phyloP scores from a whole-genome alignment of 805 yeast species.

The Saturnispora diversa region DNA sequence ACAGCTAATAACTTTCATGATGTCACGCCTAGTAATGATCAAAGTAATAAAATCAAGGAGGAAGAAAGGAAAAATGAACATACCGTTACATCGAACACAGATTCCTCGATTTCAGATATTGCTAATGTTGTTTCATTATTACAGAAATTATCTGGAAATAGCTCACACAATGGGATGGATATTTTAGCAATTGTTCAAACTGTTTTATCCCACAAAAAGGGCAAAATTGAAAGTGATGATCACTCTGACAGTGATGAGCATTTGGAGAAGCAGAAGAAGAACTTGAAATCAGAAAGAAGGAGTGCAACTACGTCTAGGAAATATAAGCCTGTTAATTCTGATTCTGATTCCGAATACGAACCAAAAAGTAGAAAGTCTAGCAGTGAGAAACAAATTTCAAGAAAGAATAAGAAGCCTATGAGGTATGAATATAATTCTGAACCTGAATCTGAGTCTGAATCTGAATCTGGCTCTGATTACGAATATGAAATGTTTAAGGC shows the following conservation, averaged over 20 bases:
- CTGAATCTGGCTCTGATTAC: neutral
- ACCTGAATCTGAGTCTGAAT: neutral
- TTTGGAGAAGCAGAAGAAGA: neutral
- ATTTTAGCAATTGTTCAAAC: neutral
- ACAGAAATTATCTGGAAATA: neutral
- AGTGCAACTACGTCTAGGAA: no score
- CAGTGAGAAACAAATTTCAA: no score
- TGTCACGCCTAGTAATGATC: neutral
- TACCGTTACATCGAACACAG: neutral
- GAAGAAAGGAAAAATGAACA: neutral
- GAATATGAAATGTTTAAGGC: constrained; percentile 5
- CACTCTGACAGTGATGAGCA: neutral
- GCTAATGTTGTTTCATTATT: constrained; percentile 1
- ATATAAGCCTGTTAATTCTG: constrained; percentile 2
- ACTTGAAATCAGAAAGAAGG: no score
- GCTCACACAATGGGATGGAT: neutral
- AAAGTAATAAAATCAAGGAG: neutral
- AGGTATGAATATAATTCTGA: neutral
- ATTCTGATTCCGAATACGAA: constrained; percentile 3
- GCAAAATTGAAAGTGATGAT: neutral
- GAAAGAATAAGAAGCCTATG: neutral
- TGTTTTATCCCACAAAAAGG: neutral
- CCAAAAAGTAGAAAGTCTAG: no score
- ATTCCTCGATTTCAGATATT: neutral
- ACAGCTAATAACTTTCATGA: neutral